Conservation (phyloP, 108 stramenopile genomes). For the Stephanodiscus triporus region DNA sequence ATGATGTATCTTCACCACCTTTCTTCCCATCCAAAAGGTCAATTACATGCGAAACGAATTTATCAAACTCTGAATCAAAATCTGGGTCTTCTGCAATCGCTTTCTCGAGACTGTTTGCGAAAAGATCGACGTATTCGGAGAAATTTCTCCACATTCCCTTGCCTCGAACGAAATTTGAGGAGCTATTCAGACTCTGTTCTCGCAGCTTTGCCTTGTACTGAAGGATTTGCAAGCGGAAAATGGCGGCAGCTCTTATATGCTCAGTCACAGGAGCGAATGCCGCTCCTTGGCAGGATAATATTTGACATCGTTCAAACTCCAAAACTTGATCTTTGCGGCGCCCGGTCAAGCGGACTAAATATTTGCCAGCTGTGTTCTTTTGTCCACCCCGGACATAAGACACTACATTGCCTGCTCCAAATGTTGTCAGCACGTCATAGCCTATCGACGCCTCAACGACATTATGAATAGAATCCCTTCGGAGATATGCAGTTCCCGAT, state of each 20-base stretch:
- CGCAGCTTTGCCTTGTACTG: slow-evolving; percentile 64
- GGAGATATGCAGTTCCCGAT: slow-evolving; percentile 68
- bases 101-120: slow-evolving; percentile 76
- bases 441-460: slow-evolving; percentile 79
- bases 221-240: slow-evolving; percentile 78
- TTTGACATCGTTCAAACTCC: slow-evolving; percentile 65
- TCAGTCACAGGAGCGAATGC: slow-evolving; percentile 84
- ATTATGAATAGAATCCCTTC: slow-evolving; percentile 66
- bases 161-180: slow-evolving; percentile 5
- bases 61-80: slow-evolving; percentile 80
- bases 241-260: slow-evolving; percentile 74
- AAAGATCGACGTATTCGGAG: slow-evolving; percentile 67
- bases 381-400: slow-evolving; percentile 66
- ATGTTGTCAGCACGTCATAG: slow-evolving; percentile 71
- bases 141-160: slow-evolving; percentile 58
- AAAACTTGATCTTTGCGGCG: slow-evolving; percentile 39
- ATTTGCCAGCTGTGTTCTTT: slow-evolving; percentile 61
- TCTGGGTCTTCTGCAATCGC: slow-evolving; percentile 82
- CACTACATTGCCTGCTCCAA: slow-evolving; percentile 65
- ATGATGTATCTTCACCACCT: slow-evolving; percentile 15
- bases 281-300: slow-evolving; percentile 70
- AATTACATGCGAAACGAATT: slow-evolving; percentile 68
- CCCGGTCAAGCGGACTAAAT: slow-evolving; percentile 54
- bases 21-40: slow-evolving; percentile 70
- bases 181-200: slow-evolving; percentile 39